Conservation (phyloP, 2,329 filamentous ascomycete species). For the Alternaria atra region DNA sequence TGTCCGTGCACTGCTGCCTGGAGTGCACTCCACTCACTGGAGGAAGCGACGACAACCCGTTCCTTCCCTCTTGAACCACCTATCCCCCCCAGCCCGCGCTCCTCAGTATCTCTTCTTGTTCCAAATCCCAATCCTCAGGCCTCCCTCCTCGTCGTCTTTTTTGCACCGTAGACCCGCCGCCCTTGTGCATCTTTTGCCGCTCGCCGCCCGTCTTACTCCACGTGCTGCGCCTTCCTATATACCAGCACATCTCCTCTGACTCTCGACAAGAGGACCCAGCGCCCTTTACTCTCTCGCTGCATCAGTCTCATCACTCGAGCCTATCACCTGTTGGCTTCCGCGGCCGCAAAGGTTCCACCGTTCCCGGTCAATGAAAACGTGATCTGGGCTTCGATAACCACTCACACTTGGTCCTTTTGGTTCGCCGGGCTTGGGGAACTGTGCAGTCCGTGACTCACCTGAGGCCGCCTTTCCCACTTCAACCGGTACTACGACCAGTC, state of each 20-base stretch:
- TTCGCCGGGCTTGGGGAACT: slow-evolving; percentile 36
- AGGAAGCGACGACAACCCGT: slow-evolving; percentile 25
- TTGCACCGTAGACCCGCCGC: slow-evolving; percentile 33
- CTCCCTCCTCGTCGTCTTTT: slow-evolving; percentile 29
- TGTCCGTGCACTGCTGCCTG: slow-evolving; percentile 8
- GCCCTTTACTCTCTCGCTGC: slow-evolving; percentile 38
- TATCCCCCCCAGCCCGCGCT: slow-evolving; percentile 27
- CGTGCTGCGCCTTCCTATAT: slow-evolving; percentile 49
- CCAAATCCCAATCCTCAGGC: slow-evolving; percentile 40
- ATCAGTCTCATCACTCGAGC: slow-evolving; percentile 18
- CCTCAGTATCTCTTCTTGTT: slow-evolving; percentile 25
- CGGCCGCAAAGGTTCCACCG: slow-evolving; percentile 17
- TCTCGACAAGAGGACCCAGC: slow-evolving; percentile 33
- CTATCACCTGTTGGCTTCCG: slow-evolving; percentile 16
- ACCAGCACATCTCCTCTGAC: slow-evolving; percentile 32
- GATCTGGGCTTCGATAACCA: slow-evolving; percentile 33
- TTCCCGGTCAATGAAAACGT: slow-evolving; percentile 38
- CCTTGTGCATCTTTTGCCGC: slow-evolving; percentile 35
- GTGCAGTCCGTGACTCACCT: slow-evolving; percentile 48
- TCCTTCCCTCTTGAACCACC: slow-evolving; percentile 28
- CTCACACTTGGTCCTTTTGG: slow-evolving; percentile 35
- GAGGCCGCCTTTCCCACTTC: slow-evolving; percentile 39
- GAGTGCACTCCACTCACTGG: slow-evolving; percentile 6
- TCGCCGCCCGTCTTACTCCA: slow-evolving; percentile 40
- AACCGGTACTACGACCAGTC: slow-evolving; percentile 43